Base-by-base conservation (phyloP, 75 land plant species). In the Sequoia sempervirens region DNA sequence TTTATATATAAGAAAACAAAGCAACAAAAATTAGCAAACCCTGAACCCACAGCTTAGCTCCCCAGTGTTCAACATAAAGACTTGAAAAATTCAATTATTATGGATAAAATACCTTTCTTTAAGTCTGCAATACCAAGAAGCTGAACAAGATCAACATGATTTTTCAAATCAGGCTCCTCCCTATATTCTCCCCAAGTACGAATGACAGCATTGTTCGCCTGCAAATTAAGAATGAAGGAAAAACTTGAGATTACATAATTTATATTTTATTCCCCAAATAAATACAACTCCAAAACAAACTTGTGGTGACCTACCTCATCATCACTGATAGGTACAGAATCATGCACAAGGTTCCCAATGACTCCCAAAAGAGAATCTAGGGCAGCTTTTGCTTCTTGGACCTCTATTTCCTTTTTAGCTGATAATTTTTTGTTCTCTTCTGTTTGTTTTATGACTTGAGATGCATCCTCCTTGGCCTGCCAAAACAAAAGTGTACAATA, bases 271-370 rank as follows among this genome's bases (percentile, higher is more conserved):
- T 46, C 11, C 26, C 26, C 54, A 11, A 54, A 82, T 36, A 78
- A 30, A 75, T 41, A 46, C 23, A 70, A 81, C 38, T 11, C 23
- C 28, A 45, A 47, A 32, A 83, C 14, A 20, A 26, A 83, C 13
- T 40, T 15, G n/a, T 69, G 26, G 46, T 4, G 20, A 17, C 40
- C 18, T 54, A 97, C 97, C 95, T 97, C 99, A 81, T 97, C 94
- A 80, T 93, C 70, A 82, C 89, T 86, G 53, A 93, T 52, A 52
- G 99, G 97, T 36, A 97, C 99, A 43, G 96, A 94, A 85, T 97
- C 97, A 85, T 97, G 99, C 38, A 97, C 99, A 72, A 97, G 94
- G 78, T 97, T 97, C 45, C 99, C 97, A 84, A 97, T 85, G 12
- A 38, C 40, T 56, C 87, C 88, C 85, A 95, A 81, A 61, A 88